These are phyloP conservation scores for Penicillium hordei DNA, from an alignment of 2,329 filamentous ascomycete genomes.

Conservation along the genomic window DNA sequence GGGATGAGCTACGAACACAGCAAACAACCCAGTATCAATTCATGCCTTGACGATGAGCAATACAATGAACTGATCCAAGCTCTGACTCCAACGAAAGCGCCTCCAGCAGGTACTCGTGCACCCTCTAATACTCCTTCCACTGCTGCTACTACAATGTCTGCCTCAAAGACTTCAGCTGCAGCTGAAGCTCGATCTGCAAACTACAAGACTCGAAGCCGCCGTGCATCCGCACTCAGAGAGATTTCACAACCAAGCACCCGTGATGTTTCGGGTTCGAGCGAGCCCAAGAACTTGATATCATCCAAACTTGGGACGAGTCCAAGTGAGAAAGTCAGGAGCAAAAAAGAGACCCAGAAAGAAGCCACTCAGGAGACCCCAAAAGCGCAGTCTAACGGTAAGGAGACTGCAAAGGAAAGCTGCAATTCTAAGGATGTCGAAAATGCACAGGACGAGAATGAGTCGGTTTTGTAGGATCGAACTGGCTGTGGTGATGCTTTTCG, in stretches of 20 bases:
- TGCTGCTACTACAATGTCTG: slow-evolving; percentile 19
- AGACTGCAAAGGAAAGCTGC: slow-evolving; percentile 22
- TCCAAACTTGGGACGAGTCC: slow-evolving; percentile 34
- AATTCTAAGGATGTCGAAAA: background rate
- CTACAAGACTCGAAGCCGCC: slow-evolving; percentile 23
- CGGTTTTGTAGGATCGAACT: background rate
- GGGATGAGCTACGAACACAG: slow-evolving; percentile 45
- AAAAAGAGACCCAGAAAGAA: slow-evolving; percentile 32
- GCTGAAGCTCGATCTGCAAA: slow-evolving; percentile 31
- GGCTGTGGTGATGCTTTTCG: background rate
- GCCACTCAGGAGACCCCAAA: slow-evolving; percentile 26
- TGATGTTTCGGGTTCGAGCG: slow-evolving; percentile 35
- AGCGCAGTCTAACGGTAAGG: slow-evolving; percentile 8
- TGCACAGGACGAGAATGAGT: background rate
- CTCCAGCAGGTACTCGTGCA: slow-evolving; percentile 27
- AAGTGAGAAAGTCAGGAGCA: slow-evolving; percentile 33
- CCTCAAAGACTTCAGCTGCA: slow-evolving; percentile 30
- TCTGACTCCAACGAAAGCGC: slow-evolving; percentile 37
- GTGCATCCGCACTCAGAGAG: slow-evolving; percentile 28
- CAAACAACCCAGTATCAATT: slow-evolving; percentile 38
- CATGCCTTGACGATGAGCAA: slow-evolving; percentile 38
- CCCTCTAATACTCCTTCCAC: slow-evolving; percentile 34
- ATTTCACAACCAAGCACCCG: slow-evolving; percentile 32
- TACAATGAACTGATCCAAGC: slow-evolving; percentile 40
- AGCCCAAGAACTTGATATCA: slow-evolving; percentile 24